These are phyloP conservation scores for Pseudogymnoascus sp. DNA, from an alignment of 2,329 filamentous ascomycete genomes.

Conservation along the genomic window DNA sequence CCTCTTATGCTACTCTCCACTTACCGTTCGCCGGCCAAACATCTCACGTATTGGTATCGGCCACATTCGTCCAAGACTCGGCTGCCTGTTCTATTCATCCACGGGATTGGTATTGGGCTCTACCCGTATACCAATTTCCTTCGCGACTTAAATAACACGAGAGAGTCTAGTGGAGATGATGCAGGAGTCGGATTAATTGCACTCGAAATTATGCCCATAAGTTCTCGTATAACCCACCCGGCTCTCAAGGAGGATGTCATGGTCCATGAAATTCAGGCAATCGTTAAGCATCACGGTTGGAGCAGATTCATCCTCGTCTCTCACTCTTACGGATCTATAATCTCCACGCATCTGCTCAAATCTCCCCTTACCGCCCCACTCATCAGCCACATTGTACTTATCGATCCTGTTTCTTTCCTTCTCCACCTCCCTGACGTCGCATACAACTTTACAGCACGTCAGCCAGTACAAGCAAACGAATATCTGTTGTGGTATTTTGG, in stretches of 20 bases:
- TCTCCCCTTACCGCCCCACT: constrained; percentile 28
- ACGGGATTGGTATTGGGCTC: constrained; percentile 54
- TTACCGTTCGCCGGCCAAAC: constrained; percentile 40
- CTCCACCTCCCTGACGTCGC: constrained; percentile 55
- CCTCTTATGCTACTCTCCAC: constrained; percentile 38
- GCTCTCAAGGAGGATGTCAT: constrained; percentile 41
- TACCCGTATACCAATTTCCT: constrained; percentile 50
- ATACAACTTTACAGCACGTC: constrained; percentile 48
- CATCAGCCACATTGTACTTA: constrained; percentile 43
- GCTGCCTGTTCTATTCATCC: constrained; percentile 52
- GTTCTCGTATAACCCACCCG: constrained; percentile 45
- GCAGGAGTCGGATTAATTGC: constrained; percentile 47
- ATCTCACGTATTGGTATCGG: constrained; percentile 52
- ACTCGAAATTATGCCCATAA: constrained; percentile 50
- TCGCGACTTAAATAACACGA: constrained; percentile 37
- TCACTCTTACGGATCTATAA: constrained; percentile 46
- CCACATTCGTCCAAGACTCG: constrained; percentile 49
- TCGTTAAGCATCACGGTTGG: constrained; percentile 43
- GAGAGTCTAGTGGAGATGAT: constrained; percentile 13
- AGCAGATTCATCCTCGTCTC: constrained; percentile 45
- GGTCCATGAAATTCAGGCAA: constrained; percentile 42
- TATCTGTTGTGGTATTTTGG: constrained; percentile 53
- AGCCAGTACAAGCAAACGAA: constrained; percentile 44
- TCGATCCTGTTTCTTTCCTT: constrained; percentile 53
- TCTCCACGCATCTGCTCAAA: constrained; percentile 48